Conservation (phyloP, 768 basidiomycete species). For the Leccinum uliginosum region DNA sequence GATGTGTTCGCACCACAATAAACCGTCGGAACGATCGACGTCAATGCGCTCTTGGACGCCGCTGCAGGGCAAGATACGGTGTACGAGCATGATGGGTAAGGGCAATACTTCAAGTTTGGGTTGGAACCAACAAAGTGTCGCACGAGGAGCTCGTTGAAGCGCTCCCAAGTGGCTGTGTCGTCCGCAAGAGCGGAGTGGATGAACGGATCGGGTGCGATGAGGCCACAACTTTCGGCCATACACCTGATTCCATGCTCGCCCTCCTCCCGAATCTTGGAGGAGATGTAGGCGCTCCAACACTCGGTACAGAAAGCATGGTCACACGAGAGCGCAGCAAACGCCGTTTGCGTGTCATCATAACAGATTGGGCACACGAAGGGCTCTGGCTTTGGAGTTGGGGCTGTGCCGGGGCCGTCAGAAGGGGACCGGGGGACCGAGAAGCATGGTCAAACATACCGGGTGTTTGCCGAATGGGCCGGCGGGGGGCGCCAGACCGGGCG, state of each 20-base stretch:
- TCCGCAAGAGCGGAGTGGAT: slow-evolving; percentile 52
- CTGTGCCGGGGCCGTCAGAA: slow-evolving; percentile 3
- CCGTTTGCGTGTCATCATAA: slow-evolving; percentile 72
- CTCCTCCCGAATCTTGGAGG: slow-evolving; percentile 79
- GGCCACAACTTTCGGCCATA: slow-evolving; percentile 75
- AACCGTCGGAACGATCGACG: slow-evolving; percentile 84
- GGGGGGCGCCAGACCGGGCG: slow-evolving; percentile 22
- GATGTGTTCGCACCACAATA: slow-evolving; percentile 66
- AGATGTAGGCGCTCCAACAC: slow-evolving; percentile 81
- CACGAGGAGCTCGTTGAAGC: slow-evolving; percentile 84
- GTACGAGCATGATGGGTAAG: slow-evolving; percentile 89
- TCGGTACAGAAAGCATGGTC: slow-evolving; percentile 78
- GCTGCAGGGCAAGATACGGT: slow-evolving; percentile 90
- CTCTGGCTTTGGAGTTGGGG: slow-evolving; percentile 31
- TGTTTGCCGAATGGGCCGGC: slow-evolving; percentile 29
- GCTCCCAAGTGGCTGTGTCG: slow-evolving; percentile 51
- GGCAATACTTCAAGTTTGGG: slow-evolving; percentile 86
- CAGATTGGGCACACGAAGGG: slow-evolving; percentile 92
- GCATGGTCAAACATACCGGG: slow-evolving; percentile 13
- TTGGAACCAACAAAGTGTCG: slow-evolving; percentile 88
- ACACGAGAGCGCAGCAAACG: slow-evolving; percentile 73
- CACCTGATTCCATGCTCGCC: slow-evolving; percentile 70
- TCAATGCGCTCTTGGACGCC: slow-evolving; percentile 66
- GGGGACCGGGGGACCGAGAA: background rate
- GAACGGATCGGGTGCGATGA: slow-evolving; percentile 62